These are phyloP conservation scores for Suhomyces bribrorum DNA, from an alignment of 1,139 yeast species.

Conservation along the genomic window DNA sequence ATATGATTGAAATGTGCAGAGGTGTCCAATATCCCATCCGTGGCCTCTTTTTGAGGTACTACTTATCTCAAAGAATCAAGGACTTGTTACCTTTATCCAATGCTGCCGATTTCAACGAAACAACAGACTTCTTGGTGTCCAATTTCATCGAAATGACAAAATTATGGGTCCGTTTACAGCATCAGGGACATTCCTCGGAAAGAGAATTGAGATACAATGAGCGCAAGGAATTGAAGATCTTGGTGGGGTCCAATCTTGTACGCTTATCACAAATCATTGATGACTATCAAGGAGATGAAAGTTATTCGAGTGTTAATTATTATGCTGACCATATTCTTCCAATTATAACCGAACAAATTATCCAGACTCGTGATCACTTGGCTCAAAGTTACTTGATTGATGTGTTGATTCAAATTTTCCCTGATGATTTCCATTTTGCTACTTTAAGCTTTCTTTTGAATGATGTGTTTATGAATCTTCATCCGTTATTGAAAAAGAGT, in stretches of 20 bases:
- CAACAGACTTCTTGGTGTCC: conserved; percentile 71
- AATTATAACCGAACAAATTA: conserved; percentile 80
- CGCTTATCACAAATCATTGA: conserved; percentile 86
- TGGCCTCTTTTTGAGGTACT: conserved; percentile 87
- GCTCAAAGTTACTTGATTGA: conserved; percentile 92
- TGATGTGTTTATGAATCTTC: conserved; percentile 61
- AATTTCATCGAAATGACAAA: conserved; percentile 98
- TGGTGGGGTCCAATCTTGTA: conserved; percentile 91
- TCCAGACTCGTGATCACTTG: conserved; percentile 86
- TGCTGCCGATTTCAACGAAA: conserved; percentile 57
- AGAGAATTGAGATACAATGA: conserved; percentile 73
- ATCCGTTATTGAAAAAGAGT: conserved; percentile 68
- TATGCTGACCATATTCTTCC: conserved; percentile 75
- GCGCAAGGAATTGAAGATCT: conserved; percentile 83
- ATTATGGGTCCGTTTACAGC: conserved; percentile 94
- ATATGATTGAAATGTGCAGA: conserved; percentile 96
- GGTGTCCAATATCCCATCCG: conserved; percentile 97
- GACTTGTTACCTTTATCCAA: conserved; percentile 57
- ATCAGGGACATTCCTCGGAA: conserved; percentile 91
- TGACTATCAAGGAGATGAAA: conserved; percentile 45
- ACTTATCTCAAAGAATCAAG: conserved; percentile 80
- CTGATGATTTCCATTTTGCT: conserved; percentile 83
- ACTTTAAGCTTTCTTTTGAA: conserved; percentile 70
- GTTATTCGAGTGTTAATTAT: conserved; percentile 38
- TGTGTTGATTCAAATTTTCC: conserved; percentile 89